Conservation (phyloP, 176 grass and related monocot species). For the Puccinellia tenuiflora region DNA sequence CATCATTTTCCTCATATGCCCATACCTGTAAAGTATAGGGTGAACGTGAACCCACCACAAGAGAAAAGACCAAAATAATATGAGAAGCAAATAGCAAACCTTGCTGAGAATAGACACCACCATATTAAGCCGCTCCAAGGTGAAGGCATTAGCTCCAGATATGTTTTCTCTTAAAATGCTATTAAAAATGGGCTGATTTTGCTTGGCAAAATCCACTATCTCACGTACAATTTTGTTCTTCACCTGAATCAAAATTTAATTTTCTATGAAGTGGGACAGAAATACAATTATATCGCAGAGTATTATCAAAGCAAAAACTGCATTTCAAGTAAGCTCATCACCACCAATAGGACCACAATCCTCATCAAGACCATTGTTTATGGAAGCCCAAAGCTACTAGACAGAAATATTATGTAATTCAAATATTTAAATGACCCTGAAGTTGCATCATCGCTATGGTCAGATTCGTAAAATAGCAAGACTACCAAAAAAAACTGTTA, state of each 20-base stretch:
- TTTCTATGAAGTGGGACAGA: not conserved
- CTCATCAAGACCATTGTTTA: not conserved
- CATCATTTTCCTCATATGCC: constrained; percentile 89
- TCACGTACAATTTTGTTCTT: constrained; percentile 96
- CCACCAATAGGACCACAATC: not conserved
- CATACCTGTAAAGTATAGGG: constrained; percentile 55
- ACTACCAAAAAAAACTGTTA: not conserved
- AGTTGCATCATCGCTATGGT: not conserved
- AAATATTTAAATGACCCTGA: not conserved
- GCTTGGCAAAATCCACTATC: constrained; percentile 80
- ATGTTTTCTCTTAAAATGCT: constrained; percentile 75
- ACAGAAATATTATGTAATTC: not conserved
- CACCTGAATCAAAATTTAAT: constrained; percentile 49
- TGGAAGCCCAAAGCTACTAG: not conserved
- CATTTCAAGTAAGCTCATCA: constrained; percentile 7
- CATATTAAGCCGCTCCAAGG: constrained; percentile 67
- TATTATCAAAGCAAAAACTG: not conserved
- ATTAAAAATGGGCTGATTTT: constrained; percentile 60
- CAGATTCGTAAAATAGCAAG: not conserved
- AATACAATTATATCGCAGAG: constrained; percentile 6
- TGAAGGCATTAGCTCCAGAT: constrained; percentile 55
- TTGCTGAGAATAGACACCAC: constrained; percentile 90
- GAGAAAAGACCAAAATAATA: constrained; percentile 21
- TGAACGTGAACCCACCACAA: constrained; percentile 9
- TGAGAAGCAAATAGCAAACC: constrained; percentile 43